Conservation (phyloP, 2,329 filamentous ascomycete species). For the Graphilbum ipis-grandicollis region DNA sequence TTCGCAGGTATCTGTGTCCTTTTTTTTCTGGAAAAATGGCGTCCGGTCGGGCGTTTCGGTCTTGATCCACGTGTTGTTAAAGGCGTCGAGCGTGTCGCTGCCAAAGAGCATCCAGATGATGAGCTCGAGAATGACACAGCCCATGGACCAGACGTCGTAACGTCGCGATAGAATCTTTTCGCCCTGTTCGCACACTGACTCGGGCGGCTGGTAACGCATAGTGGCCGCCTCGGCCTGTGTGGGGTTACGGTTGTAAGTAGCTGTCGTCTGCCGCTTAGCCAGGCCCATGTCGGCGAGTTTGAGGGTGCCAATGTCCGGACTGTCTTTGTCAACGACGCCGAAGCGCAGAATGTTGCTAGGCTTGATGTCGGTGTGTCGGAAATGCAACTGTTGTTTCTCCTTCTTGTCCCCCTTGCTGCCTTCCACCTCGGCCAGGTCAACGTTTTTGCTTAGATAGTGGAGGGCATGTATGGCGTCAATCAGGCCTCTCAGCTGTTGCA, state of each 20-base stretch:
- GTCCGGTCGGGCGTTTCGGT: too few species aligned
- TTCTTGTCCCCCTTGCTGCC: too few species aligned
- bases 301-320: neutral
- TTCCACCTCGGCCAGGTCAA: too few species aligned
- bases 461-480: neutral
- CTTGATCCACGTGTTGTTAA: neutral
- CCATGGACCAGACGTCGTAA: slow-evolving; percentile 17
- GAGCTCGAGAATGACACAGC: slow-evolving; percentile 14
- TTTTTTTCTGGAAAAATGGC: too few species aligned
- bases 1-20: neutral
- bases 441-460: neutral
- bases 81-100: neutral
- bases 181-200: neutral
- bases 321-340: neutral
- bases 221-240: neutral
- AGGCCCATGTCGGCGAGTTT: neutral
- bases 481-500: neutral
- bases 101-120: slow-evolving; percentile 14
- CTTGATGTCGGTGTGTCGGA: neutral
- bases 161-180: neutral
- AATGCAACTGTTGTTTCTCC: neutral
- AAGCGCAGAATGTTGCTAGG: neutral
- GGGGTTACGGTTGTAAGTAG: neutral
- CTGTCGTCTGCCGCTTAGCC: neutral
- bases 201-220: neutral